A percentile compares a stretch with the other conserved stretches of the same genome.
phyloP scores from a whole-genome alignment of 2,329 filamentous ascomycete genomes.

The Diplodia mutila region DNA sequence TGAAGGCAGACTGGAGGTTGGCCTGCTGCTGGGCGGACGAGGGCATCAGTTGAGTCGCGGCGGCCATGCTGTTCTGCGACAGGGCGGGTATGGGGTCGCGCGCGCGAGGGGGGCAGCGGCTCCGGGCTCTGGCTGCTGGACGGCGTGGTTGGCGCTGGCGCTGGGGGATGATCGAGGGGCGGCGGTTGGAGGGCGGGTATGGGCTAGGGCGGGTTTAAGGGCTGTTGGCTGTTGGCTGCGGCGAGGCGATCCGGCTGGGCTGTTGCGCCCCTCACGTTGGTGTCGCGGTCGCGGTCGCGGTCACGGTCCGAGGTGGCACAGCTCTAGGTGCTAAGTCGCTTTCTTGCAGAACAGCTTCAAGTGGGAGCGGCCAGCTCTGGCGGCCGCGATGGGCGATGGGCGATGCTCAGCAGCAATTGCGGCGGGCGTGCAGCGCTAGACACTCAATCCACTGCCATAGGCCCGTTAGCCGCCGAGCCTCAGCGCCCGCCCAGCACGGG shows the following conservation, averaged over 20 bases:
- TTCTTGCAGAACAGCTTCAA: background rate
- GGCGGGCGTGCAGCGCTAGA: constrained; percentile 4
- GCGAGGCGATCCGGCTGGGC: constrained; percentile 2
- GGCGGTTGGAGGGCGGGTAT: background rate
- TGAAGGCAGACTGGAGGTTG: constrained; percentile 51
- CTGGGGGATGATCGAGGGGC: background rate
- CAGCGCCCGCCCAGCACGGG: background rate
- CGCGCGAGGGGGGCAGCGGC: constrained; percentile 4
- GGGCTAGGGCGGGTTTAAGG: background rate
- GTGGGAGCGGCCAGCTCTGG: no score
- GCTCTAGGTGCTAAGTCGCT: background rate
- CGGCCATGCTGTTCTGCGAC: constrained; percentile 38
- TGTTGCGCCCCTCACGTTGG: constrained; percentile 19
- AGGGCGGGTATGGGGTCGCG: constrained; percentile 13
- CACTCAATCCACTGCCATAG: constrained; percentile 1
- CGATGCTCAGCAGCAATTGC: background rate
- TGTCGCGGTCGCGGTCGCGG: constrained; percentile 16
- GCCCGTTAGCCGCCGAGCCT: constrained; percentile 13
- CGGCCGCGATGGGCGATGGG: background rate
- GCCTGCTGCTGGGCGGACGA: constrained; percentile 36
- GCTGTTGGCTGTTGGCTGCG: no score
- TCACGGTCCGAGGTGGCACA: constrained; percentile 22
- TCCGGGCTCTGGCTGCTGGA: background rate
- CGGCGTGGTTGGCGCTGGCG: background rate
- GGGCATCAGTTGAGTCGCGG: constrained; percentile 51